Percentiles rank a stretch among this genome's conserved stretches.
These are phyloP conservation scores for Monosporozyma siamensis DNA, from an alignment of 805 yeast genomes.

Conservation along the genomic window DNA sequence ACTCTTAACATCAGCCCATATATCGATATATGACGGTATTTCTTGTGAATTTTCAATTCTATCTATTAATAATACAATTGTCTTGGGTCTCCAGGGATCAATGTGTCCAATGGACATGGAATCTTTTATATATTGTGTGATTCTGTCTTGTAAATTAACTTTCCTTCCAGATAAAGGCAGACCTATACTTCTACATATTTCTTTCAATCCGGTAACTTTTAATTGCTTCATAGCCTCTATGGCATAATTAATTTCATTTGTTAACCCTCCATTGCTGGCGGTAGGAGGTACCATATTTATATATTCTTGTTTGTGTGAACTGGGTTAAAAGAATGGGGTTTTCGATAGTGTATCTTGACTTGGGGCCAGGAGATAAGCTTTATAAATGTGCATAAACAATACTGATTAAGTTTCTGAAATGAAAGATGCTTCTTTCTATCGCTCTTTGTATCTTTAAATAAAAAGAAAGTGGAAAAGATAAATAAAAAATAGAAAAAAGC, in stretches of 20 bases:
- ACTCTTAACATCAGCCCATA: constrained; percentile 17
- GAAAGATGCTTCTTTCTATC: no score
- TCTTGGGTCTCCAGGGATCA: constrained; percentile 36
- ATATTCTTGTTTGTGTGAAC: no score
- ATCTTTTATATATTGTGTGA: constrained; percentile 37
- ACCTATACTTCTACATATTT: constrained; percentile 41
- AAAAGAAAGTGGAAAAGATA: no score
- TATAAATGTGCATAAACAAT: no score
- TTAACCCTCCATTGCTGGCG: constrained; percentile 20
- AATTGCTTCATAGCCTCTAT: constrained; percentile 28
- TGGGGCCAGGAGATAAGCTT: no score
- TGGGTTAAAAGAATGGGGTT: no score
- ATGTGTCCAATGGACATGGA: constrained; percentile 35
- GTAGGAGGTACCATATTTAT: background rate
- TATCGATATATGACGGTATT: constrained; percentile 33
- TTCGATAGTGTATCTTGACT: no score
- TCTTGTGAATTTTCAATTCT: constrained; percentile 29
- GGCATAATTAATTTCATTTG: constrained; percentile 27
- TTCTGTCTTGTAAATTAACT: constrained; percentile 47
- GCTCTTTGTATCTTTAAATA: background rate
- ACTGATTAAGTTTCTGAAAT: no score
- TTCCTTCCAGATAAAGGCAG: constrained; percentile 51
- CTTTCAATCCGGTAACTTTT: constrained; percentile 46
- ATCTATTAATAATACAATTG: constrained; percentile 37
- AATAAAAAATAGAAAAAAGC: no score